These are phyloP conservation scores for Hygrophila difformis DNA, from an alignment of 257 asterid species.

Conservation along the genomic window DNA sequence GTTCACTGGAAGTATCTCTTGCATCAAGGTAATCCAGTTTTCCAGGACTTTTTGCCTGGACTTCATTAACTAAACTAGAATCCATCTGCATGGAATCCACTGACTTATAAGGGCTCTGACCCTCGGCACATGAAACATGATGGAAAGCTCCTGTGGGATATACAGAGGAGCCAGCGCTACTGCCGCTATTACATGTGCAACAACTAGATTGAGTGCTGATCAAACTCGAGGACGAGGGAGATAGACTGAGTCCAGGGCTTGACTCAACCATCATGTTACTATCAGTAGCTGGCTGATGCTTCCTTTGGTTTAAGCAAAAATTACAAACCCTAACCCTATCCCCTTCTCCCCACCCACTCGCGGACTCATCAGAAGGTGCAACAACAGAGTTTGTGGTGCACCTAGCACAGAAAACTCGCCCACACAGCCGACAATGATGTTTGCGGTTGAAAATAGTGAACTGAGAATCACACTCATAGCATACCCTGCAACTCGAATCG, in stretches of 20 bases:
- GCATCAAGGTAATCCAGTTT: slow-evolving; percentile 32
- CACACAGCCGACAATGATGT: slow-evolving; percentile 95
- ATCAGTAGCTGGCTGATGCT: slow-evolving; percentile 26
- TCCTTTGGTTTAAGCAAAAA: slow-evolving; percentile 74
- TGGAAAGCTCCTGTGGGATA: slow-evolving; percentile 61
- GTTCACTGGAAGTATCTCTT: slow-evolving; percentile 32
- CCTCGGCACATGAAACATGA: slow-evolving; percentile 43
- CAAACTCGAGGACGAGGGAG: slow-evolving; percentile 63
- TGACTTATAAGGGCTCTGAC: slow-evolving; percentile 30
- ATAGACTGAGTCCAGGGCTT: slow-evolving; percentile 40
- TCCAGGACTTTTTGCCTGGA: slow-evolving; percentile 25
- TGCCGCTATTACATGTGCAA: slow-evolving; percentile 43
- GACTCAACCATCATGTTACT: slow-evolving; percentile 39
- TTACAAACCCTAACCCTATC: slow-evolving; percentile 78
- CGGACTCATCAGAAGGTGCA: slow-evolving; percentile 23
- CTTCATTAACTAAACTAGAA: slow-evolving; percentile 26
- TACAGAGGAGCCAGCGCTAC: slow-evolving; percentile 56
- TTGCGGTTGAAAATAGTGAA: slow-evolving; percentile 82
- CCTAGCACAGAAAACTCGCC: slow-evolving; percentile 74
- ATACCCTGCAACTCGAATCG: slow-evolving; percentile 89
- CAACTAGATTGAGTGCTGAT: slow-evolving; percentile 55
- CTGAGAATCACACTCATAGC: slow-evolving; percentile 90
- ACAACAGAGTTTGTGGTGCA: slow-evolving; percentile 83
- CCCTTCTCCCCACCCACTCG: slow-evolving; percentile 40
- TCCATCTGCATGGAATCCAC: slow-evolving; percentile 27